These are phyloP conservation scores for Skeletonema menzelii DNA, from an alignment of 108 stramenopile species.

Conservation along the genomic window DNA sequence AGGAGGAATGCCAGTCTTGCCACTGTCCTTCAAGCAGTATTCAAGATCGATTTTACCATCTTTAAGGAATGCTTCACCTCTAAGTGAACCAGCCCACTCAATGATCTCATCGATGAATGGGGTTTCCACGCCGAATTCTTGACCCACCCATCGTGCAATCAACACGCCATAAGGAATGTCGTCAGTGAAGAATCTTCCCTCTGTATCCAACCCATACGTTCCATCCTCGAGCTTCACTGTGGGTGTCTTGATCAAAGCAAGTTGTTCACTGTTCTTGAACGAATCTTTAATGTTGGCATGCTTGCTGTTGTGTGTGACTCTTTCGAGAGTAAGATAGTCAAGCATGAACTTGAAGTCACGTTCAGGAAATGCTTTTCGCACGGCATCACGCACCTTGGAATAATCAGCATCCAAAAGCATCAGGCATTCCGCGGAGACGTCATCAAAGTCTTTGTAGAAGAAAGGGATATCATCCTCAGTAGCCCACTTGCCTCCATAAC, in stretches of 20 bases:
- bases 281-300: conserved; percentile 44
- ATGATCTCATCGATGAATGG: conserved; percentile 59
- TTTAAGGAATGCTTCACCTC: conserved; percentile 42
- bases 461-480: conserved; percentile 40
- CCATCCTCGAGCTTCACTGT: conserved; percentile 32
- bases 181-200: conserved; percentile 52
- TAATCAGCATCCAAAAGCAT: conserved; percentile 46
- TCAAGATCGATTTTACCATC: conserved; percentile 45
- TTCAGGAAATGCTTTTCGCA: conserved; percentile 41
- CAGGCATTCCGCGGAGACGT: conserved; percentile 43
- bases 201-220: conserved; percentile 25
- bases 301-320: conserved; percentile 37
- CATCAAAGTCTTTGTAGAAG: conserved; percentile 59
- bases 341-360: conserved; percentile 54
- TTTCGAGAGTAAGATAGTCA: conserved; percentile 48
- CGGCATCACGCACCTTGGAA: conserved; percentile 34
- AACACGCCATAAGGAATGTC: conserved; percentile 58
- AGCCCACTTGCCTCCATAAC: conserved; percentile 37
- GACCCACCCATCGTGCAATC: conserved; percentile 48
- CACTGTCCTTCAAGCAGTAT: conserved; percentile 15
- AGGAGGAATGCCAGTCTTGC: conserved; percentile 44
- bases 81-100: conserved; percentile 41
- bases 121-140: conserved; percentile 42
- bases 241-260: conserved; percentile 54
- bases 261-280: conserved; percentile 43